Conservation (phyloP, 129 eudicot species). For the Ambrosia artemisiifolia region DNA sequence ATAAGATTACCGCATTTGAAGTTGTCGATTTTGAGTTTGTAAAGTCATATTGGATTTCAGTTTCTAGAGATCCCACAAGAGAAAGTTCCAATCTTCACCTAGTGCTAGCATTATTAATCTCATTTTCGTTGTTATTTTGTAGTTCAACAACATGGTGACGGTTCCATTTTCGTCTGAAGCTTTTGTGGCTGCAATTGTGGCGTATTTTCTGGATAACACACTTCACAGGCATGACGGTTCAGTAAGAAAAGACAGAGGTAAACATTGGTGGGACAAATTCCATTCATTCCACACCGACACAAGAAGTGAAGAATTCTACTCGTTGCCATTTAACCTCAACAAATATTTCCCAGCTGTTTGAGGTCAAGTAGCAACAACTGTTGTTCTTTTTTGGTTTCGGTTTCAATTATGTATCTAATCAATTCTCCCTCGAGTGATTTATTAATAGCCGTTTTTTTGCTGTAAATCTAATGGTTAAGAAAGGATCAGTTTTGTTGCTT, state of each 20-base stretch:
- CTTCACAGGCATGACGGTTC: conserved; percentile 47
- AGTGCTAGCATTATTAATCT: too few relatives aligned
- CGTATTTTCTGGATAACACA: conserved; percentile 65
- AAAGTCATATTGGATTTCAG: too few relatives aligned
- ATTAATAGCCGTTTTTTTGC: conserved; percentile 16
- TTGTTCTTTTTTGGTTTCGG: conserved; percentile 8
- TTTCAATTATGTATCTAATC: conserved; percentile 26
- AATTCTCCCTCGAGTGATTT: conserved; percentile 20
- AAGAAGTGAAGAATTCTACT: conserved; percentile 66
- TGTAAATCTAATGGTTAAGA: conserved; percentile 30
- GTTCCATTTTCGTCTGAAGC: conserved; percentile 70
- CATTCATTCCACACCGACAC: conserved; percentile 56
- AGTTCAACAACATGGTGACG: conserved; percentile 67
- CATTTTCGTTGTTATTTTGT: conserved; percentile 7
- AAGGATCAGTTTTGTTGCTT: conserved; percentile 31
- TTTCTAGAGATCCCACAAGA: too few relatives aligned
- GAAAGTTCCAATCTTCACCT: too few relatives aligned
- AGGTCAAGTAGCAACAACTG: conserved; percentile 17
- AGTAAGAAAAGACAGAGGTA: conserved; percentile 67
- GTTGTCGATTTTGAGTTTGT: too few relatives aligned
- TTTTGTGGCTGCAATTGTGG: conserved; percentile 64
- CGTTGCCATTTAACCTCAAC: conserved; percentile 71
- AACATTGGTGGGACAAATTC: conserved; percentile 79
- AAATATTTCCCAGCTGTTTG: conserved; percentile 73
- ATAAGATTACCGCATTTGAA: too few relatives aligned